Evolutionary conservation across 257 asterid genomes (phyloP).

Genomic region (Scutellaria minor): DNA sequence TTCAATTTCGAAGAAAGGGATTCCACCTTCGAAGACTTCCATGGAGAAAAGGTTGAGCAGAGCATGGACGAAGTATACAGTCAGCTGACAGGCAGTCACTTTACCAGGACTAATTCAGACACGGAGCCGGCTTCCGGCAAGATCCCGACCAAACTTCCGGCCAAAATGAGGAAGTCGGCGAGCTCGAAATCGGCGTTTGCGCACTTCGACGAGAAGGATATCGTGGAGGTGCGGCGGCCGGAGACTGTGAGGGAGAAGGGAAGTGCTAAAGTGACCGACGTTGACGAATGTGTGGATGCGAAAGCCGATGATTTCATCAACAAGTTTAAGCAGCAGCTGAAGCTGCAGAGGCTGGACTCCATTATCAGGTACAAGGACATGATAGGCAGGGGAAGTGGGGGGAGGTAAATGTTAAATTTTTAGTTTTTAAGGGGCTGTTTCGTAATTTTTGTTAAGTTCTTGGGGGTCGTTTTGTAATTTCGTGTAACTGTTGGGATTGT

Average conservation of each 20-base stretch:
- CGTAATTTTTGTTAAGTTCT: slow-evolving; percentile 35
- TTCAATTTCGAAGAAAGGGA: slow-evolving; percentile 29
- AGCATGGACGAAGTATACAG: slow-evolving; percentile 70
- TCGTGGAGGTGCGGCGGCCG: slow-evolving; percentile 72
- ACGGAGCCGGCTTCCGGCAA: slow-evolving; percentile 61
- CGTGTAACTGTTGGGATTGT: slow-evolving; percentile 2
- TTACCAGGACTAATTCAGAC: slow-evolving; percentile 62
- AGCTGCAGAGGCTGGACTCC: slow-evolving; percentile 85
- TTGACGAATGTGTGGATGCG: slow-evolving; percentile 71
- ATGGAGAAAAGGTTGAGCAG: slow-evolving; percentile 20
- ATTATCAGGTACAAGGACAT: slow-evolving; percentile 72
- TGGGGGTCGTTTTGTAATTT: slow-evolving; percentile 36
- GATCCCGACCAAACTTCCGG: slow-evolving; percentile 48
- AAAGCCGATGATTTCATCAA: slow-evolving; percentile 85
- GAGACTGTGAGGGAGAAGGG: slow-evolving; percentile 63
- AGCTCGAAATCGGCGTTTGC: slow-evolving; percentile 64
- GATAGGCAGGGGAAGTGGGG: slow-evolving; percentile 62
- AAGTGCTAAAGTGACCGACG: slow-evolving; percentile 43
- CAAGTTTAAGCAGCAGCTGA: slow-evolving; percentile 79
- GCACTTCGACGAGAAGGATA: slow-evolving; percentile 56
- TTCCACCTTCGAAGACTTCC: background rate
- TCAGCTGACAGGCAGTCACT: slow-evolving; percentile 42
- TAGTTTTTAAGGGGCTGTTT: slow-evolving; percentile 31
- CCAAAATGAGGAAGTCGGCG: slow-evolving; percentile 74
- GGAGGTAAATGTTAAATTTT: slow-evolving; percentile 34